phyloP scores from a whole-genome alignment of 2,329 filamentous ascomycete species.

The Botryotinia convoluta region DNA sequence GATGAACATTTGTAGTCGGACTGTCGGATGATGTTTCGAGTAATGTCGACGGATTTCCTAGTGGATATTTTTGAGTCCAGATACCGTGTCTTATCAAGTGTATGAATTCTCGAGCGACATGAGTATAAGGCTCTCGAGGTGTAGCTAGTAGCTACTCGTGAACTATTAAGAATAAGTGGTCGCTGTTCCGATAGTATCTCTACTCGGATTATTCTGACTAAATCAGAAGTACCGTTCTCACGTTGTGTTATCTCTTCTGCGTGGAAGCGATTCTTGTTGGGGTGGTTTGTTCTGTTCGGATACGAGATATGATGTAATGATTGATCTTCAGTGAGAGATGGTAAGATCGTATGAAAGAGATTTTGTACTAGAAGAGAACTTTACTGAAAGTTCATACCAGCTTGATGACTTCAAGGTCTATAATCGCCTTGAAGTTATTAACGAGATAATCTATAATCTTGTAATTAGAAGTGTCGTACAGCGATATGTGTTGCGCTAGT shows the following conservation, averaged over 20 bases:
- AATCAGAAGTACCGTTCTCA: accelerated
- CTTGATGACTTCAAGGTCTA: no score
- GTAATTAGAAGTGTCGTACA: neutral
- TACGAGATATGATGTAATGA: neutral
- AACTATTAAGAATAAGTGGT: neutral
- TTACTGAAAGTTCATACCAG: no score
- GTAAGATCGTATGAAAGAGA: neutral
- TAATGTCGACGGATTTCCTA: no score
- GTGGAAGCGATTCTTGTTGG: neutral
- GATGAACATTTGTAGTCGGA: no score
- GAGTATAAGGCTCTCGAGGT: neutral
- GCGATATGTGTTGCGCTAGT: neutral
- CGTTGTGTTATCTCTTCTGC: accelerated
- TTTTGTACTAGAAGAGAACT: neutral
- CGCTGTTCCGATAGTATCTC: neutral
- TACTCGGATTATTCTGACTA: accelerated
- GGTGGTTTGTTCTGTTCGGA: neutral
- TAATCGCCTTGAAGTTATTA: no score
- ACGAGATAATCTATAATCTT: neutral
- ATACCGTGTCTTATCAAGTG: no score
- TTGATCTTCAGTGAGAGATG: neutral
- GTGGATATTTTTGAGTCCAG: no score
- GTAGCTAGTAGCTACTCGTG: neutral
- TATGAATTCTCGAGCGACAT: neutral
- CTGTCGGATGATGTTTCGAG: no score